phyloP scores from a whole-genome alignment of 176 grass and related monocot genomes.

The Bothriochloa decipiens region DNA sequence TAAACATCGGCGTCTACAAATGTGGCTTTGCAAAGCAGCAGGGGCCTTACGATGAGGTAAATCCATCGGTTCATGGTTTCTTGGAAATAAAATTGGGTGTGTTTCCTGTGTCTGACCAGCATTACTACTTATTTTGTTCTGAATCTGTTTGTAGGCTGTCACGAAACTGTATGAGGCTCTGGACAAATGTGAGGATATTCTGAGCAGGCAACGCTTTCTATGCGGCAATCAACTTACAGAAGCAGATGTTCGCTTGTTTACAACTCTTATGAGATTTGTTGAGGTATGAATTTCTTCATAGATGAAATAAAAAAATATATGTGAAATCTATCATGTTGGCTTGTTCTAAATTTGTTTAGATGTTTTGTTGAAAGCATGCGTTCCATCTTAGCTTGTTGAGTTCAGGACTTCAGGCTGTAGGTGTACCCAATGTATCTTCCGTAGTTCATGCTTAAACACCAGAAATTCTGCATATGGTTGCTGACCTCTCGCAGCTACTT shows the following conservation, averaged over 20 bases:
- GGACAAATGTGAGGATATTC: slow-evolving; percentile 86
- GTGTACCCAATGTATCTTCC: no score
- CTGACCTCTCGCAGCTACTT: no score
- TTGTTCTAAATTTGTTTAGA: no score
- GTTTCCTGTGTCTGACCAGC: slow-evolving; percentile 1
- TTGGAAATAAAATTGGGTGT: background rate
- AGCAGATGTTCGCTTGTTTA: slow-evolving; percentile 84
- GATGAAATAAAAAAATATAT: background rate
- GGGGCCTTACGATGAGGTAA: slow-evolving; percentile 82
- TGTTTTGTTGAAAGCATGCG: no score
- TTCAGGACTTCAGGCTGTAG: no score
- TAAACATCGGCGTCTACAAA: slow-evolving; percentile 92
- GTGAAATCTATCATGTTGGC: no score
- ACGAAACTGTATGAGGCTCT: slow-evolving; percentile 61
- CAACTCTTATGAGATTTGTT: slow-evolving; percentile 95
- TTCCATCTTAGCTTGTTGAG: no score
- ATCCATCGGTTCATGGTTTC: background rate
- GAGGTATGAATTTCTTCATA: slow-evolving; percentile 55
- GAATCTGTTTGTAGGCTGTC: slow-evolving; percentile 60
- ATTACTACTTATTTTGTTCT: background rate
- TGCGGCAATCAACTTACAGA: slow-evolving; percentile 74
- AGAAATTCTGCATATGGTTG: no score
- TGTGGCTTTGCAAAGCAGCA: slow-evolving; percentile 93
- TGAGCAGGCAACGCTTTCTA: slow-evolving; percentile 76
- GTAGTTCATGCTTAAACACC: no score